Percentiles rank a stretch among this genome's conserved stretches.
Evolutionary conservation across 2,329 filamentous ascomycete genomes (phyloP).

Genomic region (Dissoconium aciculare): DNA sequence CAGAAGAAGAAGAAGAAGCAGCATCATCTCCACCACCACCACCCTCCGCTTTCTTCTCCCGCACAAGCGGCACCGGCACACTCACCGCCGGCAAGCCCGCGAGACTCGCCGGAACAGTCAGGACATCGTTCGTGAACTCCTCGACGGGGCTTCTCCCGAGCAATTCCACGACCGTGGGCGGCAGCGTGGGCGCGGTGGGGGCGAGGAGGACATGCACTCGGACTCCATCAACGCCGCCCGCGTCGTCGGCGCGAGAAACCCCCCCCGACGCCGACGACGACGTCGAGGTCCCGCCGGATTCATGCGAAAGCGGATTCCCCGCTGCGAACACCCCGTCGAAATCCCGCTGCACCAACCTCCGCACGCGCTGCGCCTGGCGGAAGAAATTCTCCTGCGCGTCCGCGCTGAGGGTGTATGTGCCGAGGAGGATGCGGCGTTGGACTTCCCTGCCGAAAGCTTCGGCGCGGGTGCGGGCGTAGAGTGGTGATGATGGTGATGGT

Average conservation of each 20-base stretch:
- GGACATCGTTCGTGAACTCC: slow-evolving; percentile 80
- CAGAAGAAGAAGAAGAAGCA: too few relatives aligned
- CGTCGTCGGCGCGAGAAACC: too few relatives aligned
- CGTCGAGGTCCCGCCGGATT: too few relatives aligned
- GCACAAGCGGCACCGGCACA: slow-evolving; percentile 45
- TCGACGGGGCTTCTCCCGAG: slow-evolving; percentile 45
- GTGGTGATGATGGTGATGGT: slow-evolving; percentile 19
- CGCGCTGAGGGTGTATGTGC: slow-evolving; percentile 79
- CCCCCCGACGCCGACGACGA: too few relatives aligned
- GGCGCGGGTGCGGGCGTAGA: slow-evolving; percentile 65
- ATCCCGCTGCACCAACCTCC: slow-evolving; percentile 68
- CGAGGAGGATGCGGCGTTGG: slow-evolving; percentile 70
- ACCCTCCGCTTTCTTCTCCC: slow-evolving; percentile 4
- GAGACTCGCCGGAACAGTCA: slow-evolving; percentile 87
- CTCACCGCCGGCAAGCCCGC: slow-evolving; percentile 82
- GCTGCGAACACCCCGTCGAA: slow-evolving; percentile 66
- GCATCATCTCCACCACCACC: slow-evolving; percentile 11
- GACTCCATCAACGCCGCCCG: slow-evolving; percentile 38
- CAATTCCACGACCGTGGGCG: slow-evolving; percentile 50
- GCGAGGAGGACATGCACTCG: slow-evolving; percentile 76
- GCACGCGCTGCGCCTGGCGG: slow-evolving; percentile 76
- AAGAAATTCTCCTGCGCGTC: slow-evolving; percentile 94
- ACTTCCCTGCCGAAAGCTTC: slow-evolving; percentile 72
- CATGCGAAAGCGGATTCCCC: slow-evolving; percentile 49
- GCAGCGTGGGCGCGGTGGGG: slow-evolving; percentile 67